Evolutionary conservation across 1,139 yeast genomes (phyloP).

Genomic region (Pichia inconspicua): DNA sequence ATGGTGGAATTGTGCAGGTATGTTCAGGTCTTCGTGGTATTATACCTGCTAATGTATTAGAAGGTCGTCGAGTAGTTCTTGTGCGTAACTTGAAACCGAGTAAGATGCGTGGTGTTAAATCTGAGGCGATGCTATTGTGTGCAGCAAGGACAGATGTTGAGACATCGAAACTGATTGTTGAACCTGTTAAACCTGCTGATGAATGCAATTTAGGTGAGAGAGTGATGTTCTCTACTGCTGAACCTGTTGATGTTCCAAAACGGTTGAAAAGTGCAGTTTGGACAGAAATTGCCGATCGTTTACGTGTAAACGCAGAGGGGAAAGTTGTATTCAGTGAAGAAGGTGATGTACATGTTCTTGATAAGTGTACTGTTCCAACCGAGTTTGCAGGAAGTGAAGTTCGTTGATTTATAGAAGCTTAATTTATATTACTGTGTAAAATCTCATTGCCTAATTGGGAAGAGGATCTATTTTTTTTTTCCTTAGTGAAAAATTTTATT

Average conservation of each 20-base stretch:
- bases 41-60: conserved; percentile 41
- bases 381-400: conserved; percentile 4
- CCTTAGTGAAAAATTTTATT: not conserved
- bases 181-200: conserved; percentile 27
- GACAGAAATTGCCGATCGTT: conserved; percentile 28
- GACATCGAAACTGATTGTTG: conserved; percentile 16
- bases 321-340: conserved; percentile 5
- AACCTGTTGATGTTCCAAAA: conserved; percentile 6
- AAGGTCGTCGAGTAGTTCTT: conserved; percentile 42
- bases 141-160: conserved; percentile 1
- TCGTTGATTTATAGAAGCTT: not conserved
- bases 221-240: conserved; percentile 26
- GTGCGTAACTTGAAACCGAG: conserved; percentile 59
- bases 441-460: not conserved
- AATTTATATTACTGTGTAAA: too few species aligned
- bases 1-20: conserved; percentile 32
- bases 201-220: conserved; percentile 27
- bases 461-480: too few species aligned
- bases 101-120: conserved; percentile 53
- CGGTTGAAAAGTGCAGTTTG: conserved; percentile 33
- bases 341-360: not conserved
- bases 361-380: not conserved
- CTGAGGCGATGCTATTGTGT: conserved; percentile 56
- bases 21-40: conserved; percentile 53
- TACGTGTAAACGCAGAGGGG: conserved; percentile 15